A percentile compares a stretch with the other conserved stretches of the same genome.
Evolutionary conservation across 1,284 basidiomycete genomes (phyloP).

Genomic region (Sparassis latifolia): DNA sequence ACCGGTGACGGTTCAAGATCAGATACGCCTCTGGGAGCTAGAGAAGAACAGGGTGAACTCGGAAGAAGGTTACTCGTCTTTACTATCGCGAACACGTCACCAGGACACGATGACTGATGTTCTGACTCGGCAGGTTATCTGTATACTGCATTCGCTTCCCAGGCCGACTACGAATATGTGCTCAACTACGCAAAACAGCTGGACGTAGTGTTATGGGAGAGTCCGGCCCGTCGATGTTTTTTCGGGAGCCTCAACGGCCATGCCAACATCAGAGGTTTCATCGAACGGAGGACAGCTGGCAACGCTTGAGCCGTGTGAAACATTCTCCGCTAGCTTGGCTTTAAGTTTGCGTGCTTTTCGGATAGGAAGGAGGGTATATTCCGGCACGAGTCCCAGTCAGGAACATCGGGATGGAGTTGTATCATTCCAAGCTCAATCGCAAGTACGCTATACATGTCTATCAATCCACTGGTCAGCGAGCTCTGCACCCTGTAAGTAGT

Average conservation of each 20-base stretch:
- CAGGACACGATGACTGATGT: constrained; percentile 17
- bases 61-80: constrained; percentile 60
- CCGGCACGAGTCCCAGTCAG: too few relatives aligned
- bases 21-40: constrained; percentile 96
- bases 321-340: background rate
- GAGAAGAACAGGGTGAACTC: constrained; percentile 90
- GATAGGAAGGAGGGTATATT: too few relatives aligned
- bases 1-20: constrained; percentile 96
- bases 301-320: constrained; percentile 14
- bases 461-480: too few relatives aligned
- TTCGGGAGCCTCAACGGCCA: constrained; percentile 82
- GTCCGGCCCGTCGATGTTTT: constrained; percentile 64
- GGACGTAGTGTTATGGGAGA: constrained; percentile 79
- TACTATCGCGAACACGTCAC: constrained; percentile 13
- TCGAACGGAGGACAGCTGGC: constrained; percentile 46
- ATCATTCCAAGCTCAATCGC: too few relatives aligned
- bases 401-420: too few relatives aligned
- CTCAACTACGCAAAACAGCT: constrained; percentile 81
- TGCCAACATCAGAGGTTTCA: constrained; percentile 71
- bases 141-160: constrained; percentile 83
- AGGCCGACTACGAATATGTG: constrained; percentile 84
- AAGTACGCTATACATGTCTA: too few relatives aligned
- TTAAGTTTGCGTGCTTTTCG: too few relatives aligned
- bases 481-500: too few relatives aligned
- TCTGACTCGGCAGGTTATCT: constrained; percentile 59